Base-by-base conservation (phyloP, 306 rosid species). In the Malus asiatica region DNA sequence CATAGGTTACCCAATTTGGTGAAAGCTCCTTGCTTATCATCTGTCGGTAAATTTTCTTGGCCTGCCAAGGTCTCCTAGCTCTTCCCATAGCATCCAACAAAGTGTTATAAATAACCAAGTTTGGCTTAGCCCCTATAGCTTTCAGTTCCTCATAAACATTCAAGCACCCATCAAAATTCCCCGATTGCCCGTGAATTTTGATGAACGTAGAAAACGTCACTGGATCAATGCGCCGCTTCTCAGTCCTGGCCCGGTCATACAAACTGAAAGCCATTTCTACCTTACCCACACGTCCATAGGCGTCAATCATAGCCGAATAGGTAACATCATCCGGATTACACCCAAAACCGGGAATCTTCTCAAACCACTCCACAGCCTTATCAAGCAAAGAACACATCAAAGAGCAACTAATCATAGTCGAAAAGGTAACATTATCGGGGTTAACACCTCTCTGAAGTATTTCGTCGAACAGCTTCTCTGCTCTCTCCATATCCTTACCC, bases 321-420 rank as follows among this genome's bases (percentile, higher is more conserved):
- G 94, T 71, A 53, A 82, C 86, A 45, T 82, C 85, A 81, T 91
- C 91, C 0, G 91, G 97, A 73, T 78, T 88, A 80, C 90, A 86
- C 30, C 83, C 87, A 51, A 82, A 91, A 77, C 72, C 80, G 15
- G 84, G 79, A 95, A 87, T 94, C 87, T 79, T 91, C 81, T 90
- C 96, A 87, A 92, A 94, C 93, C 82, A 94, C 79, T 89, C 87
- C 40, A 94, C 95, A 68, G 92, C 97, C 84, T 81, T 90, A 66
- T 75, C 76, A 2, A 89, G 90, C 76, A 85, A 62, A 23, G 69
- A 76, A 61, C 83, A 81, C 73, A 83, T 12, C 78, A 87, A 80
- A 83, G 94, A 91, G 81, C 93, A 94, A 48, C 80, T 86, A 81
- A 94, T 89, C 38, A 91, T 55, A 23, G 97, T 91, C 3, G 93